Conservation (phyloP, 768 basidiomycete species). For the Tulasnella sp. region DNA sequence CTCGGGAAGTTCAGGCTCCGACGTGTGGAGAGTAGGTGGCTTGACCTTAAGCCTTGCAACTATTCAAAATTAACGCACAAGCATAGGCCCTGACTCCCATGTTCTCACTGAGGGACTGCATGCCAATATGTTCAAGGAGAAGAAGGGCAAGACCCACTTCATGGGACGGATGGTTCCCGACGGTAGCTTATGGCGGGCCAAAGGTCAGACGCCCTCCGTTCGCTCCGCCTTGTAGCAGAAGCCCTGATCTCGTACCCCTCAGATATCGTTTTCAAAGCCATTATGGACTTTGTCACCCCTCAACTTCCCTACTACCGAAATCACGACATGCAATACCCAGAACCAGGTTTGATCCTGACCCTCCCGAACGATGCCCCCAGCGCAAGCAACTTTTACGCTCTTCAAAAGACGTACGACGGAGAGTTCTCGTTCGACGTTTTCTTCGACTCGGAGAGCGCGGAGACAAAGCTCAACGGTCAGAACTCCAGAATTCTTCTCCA, state of each 20-base stretch:
- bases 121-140: slow-evolving; percentile 43
- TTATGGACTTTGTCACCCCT: slow-evolving; percentile 48
- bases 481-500: background rate
- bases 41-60: background rate
- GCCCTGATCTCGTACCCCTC: background rate
- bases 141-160: slow-evolving; percentile 60
- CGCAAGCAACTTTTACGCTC: slow-evolving; percentile 69
- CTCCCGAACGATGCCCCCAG: slow-evolving; percentile 62
- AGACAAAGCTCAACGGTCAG: slow-evolving; percentile 54
- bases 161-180: slow-evolving; percentile 47
- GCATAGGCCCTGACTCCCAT: slow-evolving; percentile 42
- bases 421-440: slow-evolving; percentile 83
- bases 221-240: background rate
- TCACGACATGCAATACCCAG: slow-evolving; percentile 40
- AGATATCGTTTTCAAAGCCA: slow-evolving; percentile 54
- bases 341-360: slow-evolving; percentile 69
- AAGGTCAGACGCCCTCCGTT: slow-evolving; percentile 35
- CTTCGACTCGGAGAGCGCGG: slow-evolving; percentile 65
- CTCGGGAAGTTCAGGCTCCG: slow-evolving; percentile 75
- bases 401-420: slow-evolving; percentile 79
- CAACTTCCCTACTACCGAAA: slow-evolving; percentile 34
- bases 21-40: slow-evolving; percentile 55
- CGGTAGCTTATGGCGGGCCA: slow-evolving; percentile 74
- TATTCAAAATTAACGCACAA: background rate
- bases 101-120: slow-evolving; percentile 44